A percentile compares a stretch with the other conserved stretches of the same genome.
phyloP scores from a whole-genome alignment of 1,139 yeast species.

The Geotrichum citri-aurantii region DNA sequence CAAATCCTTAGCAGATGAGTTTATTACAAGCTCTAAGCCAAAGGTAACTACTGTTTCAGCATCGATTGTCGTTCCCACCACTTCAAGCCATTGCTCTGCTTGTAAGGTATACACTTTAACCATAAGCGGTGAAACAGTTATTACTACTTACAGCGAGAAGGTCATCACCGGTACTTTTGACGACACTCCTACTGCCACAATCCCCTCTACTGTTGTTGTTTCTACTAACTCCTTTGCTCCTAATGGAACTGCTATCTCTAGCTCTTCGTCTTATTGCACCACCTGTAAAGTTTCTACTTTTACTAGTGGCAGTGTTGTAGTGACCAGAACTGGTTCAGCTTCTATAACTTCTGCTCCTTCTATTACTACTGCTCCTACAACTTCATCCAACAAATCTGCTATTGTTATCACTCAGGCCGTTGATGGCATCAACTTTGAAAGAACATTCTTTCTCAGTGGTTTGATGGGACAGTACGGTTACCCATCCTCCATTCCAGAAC shows the following conservation, averaged over 20 bases:
- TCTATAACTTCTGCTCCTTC: background rate
- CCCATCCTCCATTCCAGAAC: background rate
- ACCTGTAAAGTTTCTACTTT: background rate
- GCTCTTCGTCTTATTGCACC: background rate
- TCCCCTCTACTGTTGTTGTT: background rate
- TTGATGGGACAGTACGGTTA: background rate
- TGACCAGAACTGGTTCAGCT: background rate
- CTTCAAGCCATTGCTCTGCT: constrained; percentile 2
- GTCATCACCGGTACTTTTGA: background rate
- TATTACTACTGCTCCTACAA: background rate
- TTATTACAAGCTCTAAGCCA: background rate
- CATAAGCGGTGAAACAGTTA: background rate
- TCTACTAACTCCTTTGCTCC: background rate
- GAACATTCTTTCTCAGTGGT: background rate
- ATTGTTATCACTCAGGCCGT: background rate
- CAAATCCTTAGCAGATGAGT: background rate
- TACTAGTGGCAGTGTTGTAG: background rate
- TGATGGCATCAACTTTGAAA: background rate
- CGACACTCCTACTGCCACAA: background rate
- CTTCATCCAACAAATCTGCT: background rate
- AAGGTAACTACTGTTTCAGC: background rate
- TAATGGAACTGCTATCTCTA: background rate
- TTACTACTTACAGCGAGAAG: background rate
- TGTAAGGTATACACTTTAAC: constrained; percentile 6
- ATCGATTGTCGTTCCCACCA: background rate